Evolutionary conservation across 768 basidiomycete species (phyloP).

Genomic region (Russula ochroleuca): DNA sequence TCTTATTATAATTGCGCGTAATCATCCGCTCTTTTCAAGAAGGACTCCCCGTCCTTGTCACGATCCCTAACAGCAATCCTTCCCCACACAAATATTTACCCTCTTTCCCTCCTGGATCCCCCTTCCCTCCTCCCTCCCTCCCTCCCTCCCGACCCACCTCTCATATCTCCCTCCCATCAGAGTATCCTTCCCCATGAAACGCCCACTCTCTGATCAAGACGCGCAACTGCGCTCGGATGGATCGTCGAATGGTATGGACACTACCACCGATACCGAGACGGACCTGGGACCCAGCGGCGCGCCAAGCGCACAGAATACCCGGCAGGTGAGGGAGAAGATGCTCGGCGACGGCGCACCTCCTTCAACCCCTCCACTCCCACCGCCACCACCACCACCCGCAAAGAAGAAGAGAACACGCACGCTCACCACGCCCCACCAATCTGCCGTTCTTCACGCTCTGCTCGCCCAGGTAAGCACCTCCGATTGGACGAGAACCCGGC

Average conservation of each 20-base stretch:
- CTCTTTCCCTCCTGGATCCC: neutral
- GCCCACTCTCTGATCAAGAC: conserved; percentile 21
- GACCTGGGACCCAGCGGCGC: conserved; percentile 43
- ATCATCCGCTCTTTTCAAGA: conserved; percentile 23
- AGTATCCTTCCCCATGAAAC: conserved; percentile 9
- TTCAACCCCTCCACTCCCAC: conserved; percentile 32
- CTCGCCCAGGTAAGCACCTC: conserved; percentile 65
- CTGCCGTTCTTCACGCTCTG: conserved; percentile 80
- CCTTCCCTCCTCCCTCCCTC: neutral
- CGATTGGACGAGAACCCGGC: conserved; percentile 7
- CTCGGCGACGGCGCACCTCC: conserved; percentile 28
- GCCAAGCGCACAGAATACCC: conserved; percentile 36
- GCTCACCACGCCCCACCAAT: conserved; percentile 83
- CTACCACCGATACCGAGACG: conserved; percentile 56
- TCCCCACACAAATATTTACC: conserved; percentile 11
- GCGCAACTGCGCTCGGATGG: conserved; percentile 21
- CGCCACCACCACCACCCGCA: conserved; percentile 39
- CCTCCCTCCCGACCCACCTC: neutral
- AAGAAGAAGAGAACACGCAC: conserved; percentile 84
- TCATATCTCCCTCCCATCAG: neutral
- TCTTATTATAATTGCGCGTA: conserved; percentile 22
- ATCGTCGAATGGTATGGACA: conserved; percentile 34
- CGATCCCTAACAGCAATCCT: conserved; percentile 11
- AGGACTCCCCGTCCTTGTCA: conserved; percentile 19
- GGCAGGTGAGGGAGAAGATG: conserved; percentile 15